These are phyloP conservation scores for Beauveria pseudobassiana DNA, from an alignment of 2,329 filamentous ascomycete genomes.

Conservation along the genomic window DNA sequence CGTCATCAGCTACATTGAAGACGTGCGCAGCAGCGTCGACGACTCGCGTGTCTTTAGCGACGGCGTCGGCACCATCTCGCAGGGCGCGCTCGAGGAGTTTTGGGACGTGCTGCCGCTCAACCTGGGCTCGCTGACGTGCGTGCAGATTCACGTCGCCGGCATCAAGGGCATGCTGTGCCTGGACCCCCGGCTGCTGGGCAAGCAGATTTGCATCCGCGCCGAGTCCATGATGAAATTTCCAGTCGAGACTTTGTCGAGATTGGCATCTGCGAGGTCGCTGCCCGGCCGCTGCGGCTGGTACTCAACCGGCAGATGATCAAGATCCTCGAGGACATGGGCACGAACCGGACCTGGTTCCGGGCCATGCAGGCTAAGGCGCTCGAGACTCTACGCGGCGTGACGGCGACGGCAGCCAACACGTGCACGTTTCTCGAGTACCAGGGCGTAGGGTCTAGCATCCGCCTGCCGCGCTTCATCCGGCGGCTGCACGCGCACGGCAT, in stretches of 20 bases:
- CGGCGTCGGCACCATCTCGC: slow-evolving; percentile 69
- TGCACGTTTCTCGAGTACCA: slow-evolving; percentile 58
- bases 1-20: slow-evolving; percentile 29
- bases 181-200: slow-evolving; percentile 52
- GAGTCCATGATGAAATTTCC: slow-evolving; percentile 74
- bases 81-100: slow-evolving; percentile 49
- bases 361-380: slow-evolving; percentile 57
- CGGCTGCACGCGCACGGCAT: slow-evolving; percentile 50
- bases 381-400: slow-evolving; percentile 49
- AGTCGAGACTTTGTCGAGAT: slow-evolving; percentile 47
- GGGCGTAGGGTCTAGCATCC: slow-evolving; percentile 51
- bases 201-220: slow-evolving; percentile 52
- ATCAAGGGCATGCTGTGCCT: slow-evolving; percentile 74
- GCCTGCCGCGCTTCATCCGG: slow-evolving; percentile 54
- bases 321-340: slow-evolving; percentile 72
- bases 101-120: slow-evolving; percentile 45
- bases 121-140: slow-evolving; percentile 50
- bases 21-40: slow-evolving; percentile 40
- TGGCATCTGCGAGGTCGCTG: slow-evolving; percentile 65
- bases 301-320: slow-evolving; percentile 80
- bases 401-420: slow-evolving; percentile 51
- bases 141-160: slow-evolving; percentile 68
- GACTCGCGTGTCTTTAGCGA: slow-evolving; percentile 63
- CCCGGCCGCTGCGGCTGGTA: slow-evolving; percentile 58
- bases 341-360: slow-evolving; percentile 52